A percentile compares a stretch with the other conserved stretches of the same genome.
Evolutionary conservation across 1,139 yeast species (phyloP).

Genomic region (Candida neerlandica): DNA sequence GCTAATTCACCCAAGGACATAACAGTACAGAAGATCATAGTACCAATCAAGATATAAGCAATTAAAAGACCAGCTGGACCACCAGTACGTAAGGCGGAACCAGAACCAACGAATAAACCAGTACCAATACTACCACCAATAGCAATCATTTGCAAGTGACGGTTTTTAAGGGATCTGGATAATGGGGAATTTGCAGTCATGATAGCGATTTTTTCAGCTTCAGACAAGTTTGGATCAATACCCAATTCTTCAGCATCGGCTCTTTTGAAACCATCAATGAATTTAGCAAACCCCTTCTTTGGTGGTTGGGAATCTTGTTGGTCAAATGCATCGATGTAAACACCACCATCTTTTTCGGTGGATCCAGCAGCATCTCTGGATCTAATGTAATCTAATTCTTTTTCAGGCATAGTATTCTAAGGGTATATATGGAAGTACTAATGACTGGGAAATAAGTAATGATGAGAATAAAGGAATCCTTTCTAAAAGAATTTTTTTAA

Average conservation of each 20-base stretch:
- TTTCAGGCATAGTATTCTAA: constrained; percentile 35
- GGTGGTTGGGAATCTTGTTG: constrained; percentile 26
- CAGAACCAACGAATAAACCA: constrained; percentile 71
- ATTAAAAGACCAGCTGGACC: constrained; percentile 79
- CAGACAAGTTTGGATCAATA: constrained; percentile 67
- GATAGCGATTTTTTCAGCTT: constrained; percentile 67
- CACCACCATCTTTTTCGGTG: constrained; percentile 44
- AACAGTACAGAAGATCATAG: constrained; percentile 62
- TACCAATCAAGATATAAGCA: constrained; percentile 53
- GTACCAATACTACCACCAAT: constrained; percentile 90
- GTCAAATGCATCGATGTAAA: constrained; percentile 46
- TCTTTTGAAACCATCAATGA: constrained; percentile 59
- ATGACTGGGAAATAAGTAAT: background rate
- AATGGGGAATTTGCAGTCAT: constrained; percentile 73
- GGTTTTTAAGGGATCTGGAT: constrained; percentile 58
- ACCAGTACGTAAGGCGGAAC: constrained; percentile 55
- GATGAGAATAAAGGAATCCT: background rate
- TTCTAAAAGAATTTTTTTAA: background rate
- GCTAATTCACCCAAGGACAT: constrained; percentile 75
- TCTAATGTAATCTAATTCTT: constrained; percentile 46
- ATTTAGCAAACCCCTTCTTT: constrained; percentile 41
- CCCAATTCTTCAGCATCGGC: constrained; percentile 52
- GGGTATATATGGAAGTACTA: background rate
- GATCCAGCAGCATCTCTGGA: constrained; percentile 42
- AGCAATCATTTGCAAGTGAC: constrained; percentile 82